Evolutionary conservation across 257 asterid genomes (phyloP).

Genomic region (Oldenlandia corymbosa): DNA sequence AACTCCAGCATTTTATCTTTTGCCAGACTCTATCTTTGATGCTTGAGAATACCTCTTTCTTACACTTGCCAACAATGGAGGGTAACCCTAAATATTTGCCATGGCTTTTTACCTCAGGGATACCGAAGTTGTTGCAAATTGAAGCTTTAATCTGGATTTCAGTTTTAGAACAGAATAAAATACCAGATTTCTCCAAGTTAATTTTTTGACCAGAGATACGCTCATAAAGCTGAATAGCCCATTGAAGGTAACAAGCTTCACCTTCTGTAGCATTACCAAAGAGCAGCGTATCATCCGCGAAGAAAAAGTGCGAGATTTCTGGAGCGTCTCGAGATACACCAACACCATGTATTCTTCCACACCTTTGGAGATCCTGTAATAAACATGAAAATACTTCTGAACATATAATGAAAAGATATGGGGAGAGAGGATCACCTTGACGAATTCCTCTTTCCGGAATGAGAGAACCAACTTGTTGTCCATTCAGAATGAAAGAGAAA

Average conservation of each 20-base stretch:
- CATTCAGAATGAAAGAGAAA: not conserved
- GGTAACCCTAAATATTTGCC: not conserved
- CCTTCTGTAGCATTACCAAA: not conserved
- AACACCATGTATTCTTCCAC: not conserved
- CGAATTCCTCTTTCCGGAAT: not conserved
- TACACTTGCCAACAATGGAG: not conserved
- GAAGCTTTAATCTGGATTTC: not conserved
- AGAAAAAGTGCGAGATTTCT: not conserved
- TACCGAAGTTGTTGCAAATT: not conserved
- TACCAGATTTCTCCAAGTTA: not conserved
- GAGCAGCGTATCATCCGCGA: not conserved
- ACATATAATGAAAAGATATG: not conserved
- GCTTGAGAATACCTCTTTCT: not conserved
- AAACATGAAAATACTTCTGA: not conserved
- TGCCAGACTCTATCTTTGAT: not conserved
- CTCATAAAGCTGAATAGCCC: not conserved
- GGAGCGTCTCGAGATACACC: not conserved
- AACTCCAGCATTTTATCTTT: not conserved
- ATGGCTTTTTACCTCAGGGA: not conserved
- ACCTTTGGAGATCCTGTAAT: not conserved
- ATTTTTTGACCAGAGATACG: not conserved
- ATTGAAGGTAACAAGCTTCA: not conserved
- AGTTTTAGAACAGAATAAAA: not conserved
- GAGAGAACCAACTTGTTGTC: not conserved
- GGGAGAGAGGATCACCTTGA: not conserved